Evolutionary conservation across 2,329 filamentous ascomycete species (phyloP).

Genomic region (Paramyrothecium roridum): DNA sequence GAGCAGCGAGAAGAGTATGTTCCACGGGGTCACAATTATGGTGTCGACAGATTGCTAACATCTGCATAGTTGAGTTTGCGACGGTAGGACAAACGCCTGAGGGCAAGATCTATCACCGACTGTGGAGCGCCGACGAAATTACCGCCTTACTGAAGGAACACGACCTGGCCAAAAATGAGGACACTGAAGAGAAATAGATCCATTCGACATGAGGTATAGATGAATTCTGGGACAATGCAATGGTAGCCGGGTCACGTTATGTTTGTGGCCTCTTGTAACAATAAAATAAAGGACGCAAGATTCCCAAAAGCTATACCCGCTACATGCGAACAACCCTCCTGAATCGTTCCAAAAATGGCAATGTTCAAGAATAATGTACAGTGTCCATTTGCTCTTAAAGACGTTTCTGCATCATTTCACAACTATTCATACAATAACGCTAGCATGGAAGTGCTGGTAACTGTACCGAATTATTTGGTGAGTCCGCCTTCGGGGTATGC

Average conservation of each 20-base stretch:
- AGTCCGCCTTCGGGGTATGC: no score
- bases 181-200: conserved; percentile 59
- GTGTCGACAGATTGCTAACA: conserved; percentile 10
- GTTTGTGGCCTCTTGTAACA: conserved; percentile 20
- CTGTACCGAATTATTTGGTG: no score
- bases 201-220: background rate
- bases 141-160: conserved; percentile 92
- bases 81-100: conserved; percentile 94
- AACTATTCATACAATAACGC: no score
- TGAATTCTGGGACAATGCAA: background rate
- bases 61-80: conserved; percentile 81
- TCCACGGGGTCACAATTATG: background rate
- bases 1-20: conserved; percentile 96
- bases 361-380: no score
- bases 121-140: conserved; percentile 97
- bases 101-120: conserved; percentile 95
- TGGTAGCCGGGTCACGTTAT: conserved; percentile 3
- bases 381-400: no score
- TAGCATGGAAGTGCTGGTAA: no score
- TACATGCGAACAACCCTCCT: background rate
- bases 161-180: conserved; percentile 84
- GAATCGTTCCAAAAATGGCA: no score
- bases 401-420: no score
- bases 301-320: background rate
- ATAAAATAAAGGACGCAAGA: conserved; percentile 18